Base-by-base conservation (phyloP, 805 yeast species). In the Vanderwaltozyma tropicalis region DNA sequence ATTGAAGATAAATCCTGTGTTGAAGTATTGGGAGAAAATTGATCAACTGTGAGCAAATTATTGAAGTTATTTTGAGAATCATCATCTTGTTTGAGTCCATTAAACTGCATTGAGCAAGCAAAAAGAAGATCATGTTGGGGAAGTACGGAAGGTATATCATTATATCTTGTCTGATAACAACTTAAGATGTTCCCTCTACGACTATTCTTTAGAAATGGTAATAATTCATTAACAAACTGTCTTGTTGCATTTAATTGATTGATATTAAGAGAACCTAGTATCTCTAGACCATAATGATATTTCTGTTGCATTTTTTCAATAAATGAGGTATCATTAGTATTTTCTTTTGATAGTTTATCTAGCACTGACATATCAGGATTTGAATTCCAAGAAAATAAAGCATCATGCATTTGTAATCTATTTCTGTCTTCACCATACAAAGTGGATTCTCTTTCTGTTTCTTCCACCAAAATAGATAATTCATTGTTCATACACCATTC, bases 401-500 rank as follows among this genome's bases (percentile, higher is more conserved):
- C 32, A 6, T 29, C 22, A 19, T 29, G 32, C 3, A 18, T 10
- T 8, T 22, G 20, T 6, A 6, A 3, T 6, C 14, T 34, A 22
- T 15, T 38, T 41, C 22, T 41, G 16, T 17, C 37, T 26, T 14
- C 38, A 38, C 13, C 42, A 33, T 3, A 48, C 42, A 19, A 38
- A 43, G 31, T 11, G 6, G 19, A 15, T n/a, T n/a, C 10, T 6
- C 12, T 14, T 7, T 28, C 30, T 15, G 32, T 31, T 17, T 21
- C 31, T 14, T 39, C 30, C 13, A 14, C 16, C 11, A 21, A 6
- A 17, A 12, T 8, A 28, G 28, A 15, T 13, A 35, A n/a, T 21
- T 37, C 39, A 37, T 42, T 47, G 10, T 44, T 46, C 31, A 47
- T 14, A 32, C 53, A 48, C 55, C 55, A 50, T 20, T 47, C 53